Evolutionary conservation across 352 stramenopile genomes (phyloP).

Genomic region (Halophytophthora batemanensis): DNA sequence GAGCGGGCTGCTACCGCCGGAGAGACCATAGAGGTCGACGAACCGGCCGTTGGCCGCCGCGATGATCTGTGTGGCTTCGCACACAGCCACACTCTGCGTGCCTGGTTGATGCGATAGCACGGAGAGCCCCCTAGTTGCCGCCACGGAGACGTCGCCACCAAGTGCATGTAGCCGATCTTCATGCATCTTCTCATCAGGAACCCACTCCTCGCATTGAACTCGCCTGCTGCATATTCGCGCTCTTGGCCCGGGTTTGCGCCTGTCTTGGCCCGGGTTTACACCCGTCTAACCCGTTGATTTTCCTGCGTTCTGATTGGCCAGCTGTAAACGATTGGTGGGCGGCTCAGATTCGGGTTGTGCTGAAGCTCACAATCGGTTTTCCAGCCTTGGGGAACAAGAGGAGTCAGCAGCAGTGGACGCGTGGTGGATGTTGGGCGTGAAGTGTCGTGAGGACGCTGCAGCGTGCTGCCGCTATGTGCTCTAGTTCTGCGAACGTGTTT

Average conservation of each 20-base stretch:
- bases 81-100: conserved; percentile 35
- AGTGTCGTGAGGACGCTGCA: too few relatives aligned
- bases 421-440: background rate
- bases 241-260: too few relatives aligned
- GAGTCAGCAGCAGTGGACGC: background rate
- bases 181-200: too few relatives aligned
- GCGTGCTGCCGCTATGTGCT: background rate
- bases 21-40: conserved; percentile 43
- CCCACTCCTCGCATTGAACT: too few relatives aligned
- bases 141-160: conserved; percentile 21
- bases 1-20: conserved; percentile 9
- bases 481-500: background rate
- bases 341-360: too few relatives aligned
- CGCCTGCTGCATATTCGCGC: too few relatives aligned
- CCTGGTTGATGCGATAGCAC: background rate
- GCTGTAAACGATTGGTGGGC: too few relatives aligned
- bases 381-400: conserved; percentile 8
- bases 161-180: conserved; percentile 21
- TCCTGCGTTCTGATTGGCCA: too few relatives aligned
- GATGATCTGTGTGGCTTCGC: conserved; percentile 29
- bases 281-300: too few relatives aligned
- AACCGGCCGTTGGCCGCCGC: conserved; percentile 44
- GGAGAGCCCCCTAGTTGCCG: background rate
- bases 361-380: conserved; percentile 8
- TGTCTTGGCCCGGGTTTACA: too few relatives aligned